These are phyloP conservation scores for Tricholoma matsutake DNA, from an alignment of 768 basidiomycete genomes.

Conservation along the genomic window DNA sequence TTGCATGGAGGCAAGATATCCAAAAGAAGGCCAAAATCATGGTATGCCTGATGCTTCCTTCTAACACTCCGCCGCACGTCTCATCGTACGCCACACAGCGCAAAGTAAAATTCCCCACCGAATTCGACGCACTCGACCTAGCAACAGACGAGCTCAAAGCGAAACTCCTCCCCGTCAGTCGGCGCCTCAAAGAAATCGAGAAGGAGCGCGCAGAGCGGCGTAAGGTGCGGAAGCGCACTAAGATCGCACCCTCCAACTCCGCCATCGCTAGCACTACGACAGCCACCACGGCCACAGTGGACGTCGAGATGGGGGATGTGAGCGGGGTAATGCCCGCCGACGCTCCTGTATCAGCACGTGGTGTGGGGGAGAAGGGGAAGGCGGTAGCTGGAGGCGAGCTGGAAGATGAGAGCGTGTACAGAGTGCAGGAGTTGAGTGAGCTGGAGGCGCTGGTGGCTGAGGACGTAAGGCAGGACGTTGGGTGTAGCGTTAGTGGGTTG, in stretches of 20 bases:
- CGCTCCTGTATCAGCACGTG: constrained; percentile 15
- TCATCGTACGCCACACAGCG: constrained; percentile 40
- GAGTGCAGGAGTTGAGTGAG: constrained; percentile 62
- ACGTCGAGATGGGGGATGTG: constrained; percentile 49
- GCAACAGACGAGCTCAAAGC: constrained; percentile 74
- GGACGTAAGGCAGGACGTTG: constrained; percentile 63
- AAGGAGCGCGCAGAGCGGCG: constrained; percentile 81
- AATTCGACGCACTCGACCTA: constrained; percentile 84
- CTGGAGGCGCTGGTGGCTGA: constrained; percentile 63
- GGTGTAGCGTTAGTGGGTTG: constrained; percentile 73
- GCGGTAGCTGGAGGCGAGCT: constrained; percentile 42
- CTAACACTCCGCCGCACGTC: background rate
- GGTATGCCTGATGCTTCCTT: constrained; percentile 40
- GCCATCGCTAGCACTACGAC: constrained; percentile 15
- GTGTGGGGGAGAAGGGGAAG: constrained; percentile 24
- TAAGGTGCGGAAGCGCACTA: constrained; percentile 77
- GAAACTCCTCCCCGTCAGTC: constrained; percentile 68
- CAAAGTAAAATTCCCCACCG: constrained; percentile 89
- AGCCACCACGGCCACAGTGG: constrained; percentile 26
- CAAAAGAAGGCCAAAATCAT: constrained; percentile 95
- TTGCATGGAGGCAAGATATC: constrained; percentile 92
- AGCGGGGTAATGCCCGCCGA: constrained; percentile 17
- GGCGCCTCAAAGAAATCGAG: constrained; percentile 74
- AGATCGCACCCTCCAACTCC: constrained; percentile 32
- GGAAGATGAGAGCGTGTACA: constrained; percentile 62